Evolutionary conservation across 169 alveolate genomes (phyloP), one percentile per base, ranked within the genome.

Genomic region (Plasmodium gonderi): DNA sequence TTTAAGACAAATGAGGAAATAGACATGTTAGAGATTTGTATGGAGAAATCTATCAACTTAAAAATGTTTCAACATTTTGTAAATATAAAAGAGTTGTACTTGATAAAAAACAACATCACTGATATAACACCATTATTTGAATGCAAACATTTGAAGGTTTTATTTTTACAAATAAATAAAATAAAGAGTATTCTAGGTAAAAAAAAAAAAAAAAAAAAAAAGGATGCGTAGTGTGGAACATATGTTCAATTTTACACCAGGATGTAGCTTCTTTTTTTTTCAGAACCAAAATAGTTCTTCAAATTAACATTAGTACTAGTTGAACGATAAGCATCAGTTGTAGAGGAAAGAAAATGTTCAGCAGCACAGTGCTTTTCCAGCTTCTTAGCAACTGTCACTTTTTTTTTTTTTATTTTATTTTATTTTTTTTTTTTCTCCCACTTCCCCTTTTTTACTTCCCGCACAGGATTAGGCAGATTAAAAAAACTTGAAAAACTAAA

Each of bases 21-120:
- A 51, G 92, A 85, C 31, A 67, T 20, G 47, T 7, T 85, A 31
- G 92, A 85, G 47, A 64, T 85, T 4, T 85, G 92, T 20, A 85
- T 85, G 92, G 92, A 85, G 67, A 85, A 75, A 29, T 75, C 45
- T 11, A 85, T 85, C 67, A 85, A 85, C 65, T 76, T 85, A 20
- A 75, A 75, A 20, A 75, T 85, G 8, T 51, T 85, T 20, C 79
- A 85, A 9, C 20, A 33, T 23, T 85, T 85, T 85, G 44, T 38
- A 51, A 85, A 85, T 68, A 75, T 85, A 85, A 75, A 60, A 67
- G 85, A 85, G 11, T 40, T 85, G 45, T 85, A 75, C 67, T 75
- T 85, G 33, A 33, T 85, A 54, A 85, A 85, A 64, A 85, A 85
- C 38, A 85, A 85, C 68, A 85, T 85, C 40, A 75, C 87, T 9